phyloP scores from a whole-genome alignment of 2,329 filamentous ascomycete species.

The Ploettnerulaceae sp. region DNA sequence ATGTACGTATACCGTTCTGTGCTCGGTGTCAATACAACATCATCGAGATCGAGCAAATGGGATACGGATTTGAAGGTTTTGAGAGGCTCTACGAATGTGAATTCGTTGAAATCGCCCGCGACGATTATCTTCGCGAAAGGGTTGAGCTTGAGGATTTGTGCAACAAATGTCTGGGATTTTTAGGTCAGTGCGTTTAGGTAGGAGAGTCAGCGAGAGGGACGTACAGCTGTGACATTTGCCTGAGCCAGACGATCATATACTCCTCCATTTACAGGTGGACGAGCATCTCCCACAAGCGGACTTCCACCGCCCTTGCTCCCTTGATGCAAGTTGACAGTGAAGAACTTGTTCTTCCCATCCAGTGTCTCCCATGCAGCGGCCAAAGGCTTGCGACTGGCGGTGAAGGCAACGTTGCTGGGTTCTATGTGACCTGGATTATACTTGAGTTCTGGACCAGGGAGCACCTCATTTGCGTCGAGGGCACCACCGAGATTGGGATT shows the following conservation, averaged over 20 bases:
- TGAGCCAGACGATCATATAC: constrained; percentile 53
- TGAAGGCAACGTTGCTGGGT: constrained; percentile 55
- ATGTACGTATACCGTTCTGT: constrained; percentile 66
- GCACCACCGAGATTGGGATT: constrained; percentile 52
- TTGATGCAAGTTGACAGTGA: constrained; percentile 68
- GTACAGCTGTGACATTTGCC: constrained; percentile 52
- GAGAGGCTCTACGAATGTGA: constrained; percentile 57
- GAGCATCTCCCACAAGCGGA: constrained; percentile 4
- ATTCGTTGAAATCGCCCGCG: constrained; percentile 71
- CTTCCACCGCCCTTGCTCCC: constrained; percentile 55
- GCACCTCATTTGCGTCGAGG: constrained; percentile 52
- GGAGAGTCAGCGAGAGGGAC: constrained; percentile 24
- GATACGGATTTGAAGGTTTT: constrained; percentile 48
- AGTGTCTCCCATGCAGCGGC: constrained; percentile 60
- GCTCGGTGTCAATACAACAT: constrained; percentile 45
- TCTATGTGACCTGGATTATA: constrained; percentile 68
- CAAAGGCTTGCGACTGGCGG: constrained; percentile 59
- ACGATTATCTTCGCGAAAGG: constrained; percentile 52
- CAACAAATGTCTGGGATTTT: constrained; percentile 45
- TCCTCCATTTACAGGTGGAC: constrained; percentile 42
- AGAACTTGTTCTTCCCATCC: constrained; percentile 53
- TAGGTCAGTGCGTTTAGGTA: neutral
- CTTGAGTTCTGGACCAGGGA: constrained; percentile 53
- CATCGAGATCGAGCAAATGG: constrained; percentile 57
- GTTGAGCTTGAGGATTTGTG: constrained; percentile 52